A percentile compares a stretch with the other conserved stretches of the same genome.
Conservation (phyloP, 2,329 filamentous ascomycete genomes). For the Fusarium fujikuroi region DNA sequence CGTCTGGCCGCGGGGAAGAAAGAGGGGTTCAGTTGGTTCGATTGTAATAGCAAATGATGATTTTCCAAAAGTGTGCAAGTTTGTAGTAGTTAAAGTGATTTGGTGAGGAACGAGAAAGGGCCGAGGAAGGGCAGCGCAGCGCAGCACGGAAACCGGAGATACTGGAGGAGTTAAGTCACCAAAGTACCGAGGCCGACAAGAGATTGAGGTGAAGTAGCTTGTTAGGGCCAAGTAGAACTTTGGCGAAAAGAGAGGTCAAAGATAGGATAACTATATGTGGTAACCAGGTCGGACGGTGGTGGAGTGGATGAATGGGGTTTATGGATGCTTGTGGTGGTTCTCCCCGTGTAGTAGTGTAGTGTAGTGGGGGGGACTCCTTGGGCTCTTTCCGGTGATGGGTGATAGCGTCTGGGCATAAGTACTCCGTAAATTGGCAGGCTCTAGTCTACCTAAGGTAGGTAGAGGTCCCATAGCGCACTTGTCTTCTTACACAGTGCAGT, state of each 20-base stretch:
- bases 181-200: slow-evolving; percentile 16
- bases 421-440: slow-evolving; percentile 2
- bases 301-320: slow-evolving; percentile 20
- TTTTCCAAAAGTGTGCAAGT: slow-evolving; percentile 15
- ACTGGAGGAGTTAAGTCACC: slow-evolving; percentile 5
- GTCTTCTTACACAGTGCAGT: slow-evolving; percentile 25
- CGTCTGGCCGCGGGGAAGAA: slow-evolving; percentile 2
- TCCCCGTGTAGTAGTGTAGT: slow-evolving; percentile 7
- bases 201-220: neutral
- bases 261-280: slow-evolving; percentile 23
- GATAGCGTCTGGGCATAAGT: slow-evolving; percentile 19
- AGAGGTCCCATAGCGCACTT: neutral
- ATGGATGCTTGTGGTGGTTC: slow-evolving; percentile 26
- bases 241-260: slow-evolving; percentile 4
- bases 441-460: neutral
- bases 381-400: slow-evolving; percentile 21
- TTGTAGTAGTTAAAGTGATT: slow-evolving; percentile 15
- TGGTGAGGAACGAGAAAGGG: slow-evolving; percentile 36
- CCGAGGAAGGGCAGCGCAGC: slow-evolving; percentile 38
- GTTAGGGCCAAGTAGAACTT: neutral
- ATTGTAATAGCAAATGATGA: neutral
- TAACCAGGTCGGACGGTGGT: slow-evolving; percentile 29
- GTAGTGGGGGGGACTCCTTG: slow-evolving; percentile 1
- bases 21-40: neutral
- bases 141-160: slow-evolving; percentile 29